Percentiles rank a stretch among this genome's conserved stretches.
Evolutionary conservation across 768 basidiomycete species (phyloP).

Genomic region (Termitomyces sp.): DNA sequence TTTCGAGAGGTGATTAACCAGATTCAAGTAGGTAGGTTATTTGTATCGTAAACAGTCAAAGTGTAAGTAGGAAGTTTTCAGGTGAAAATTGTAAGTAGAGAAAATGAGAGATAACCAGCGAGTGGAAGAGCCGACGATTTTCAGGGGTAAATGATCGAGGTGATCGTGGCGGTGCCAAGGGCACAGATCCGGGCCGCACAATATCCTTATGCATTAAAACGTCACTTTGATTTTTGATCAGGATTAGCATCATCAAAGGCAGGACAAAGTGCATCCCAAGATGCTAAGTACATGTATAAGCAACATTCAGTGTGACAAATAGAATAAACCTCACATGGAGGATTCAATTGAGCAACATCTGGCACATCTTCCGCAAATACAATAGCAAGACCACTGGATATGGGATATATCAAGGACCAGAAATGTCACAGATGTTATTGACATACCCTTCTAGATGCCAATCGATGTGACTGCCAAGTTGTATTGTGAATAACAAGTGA

Average conservation of each 20-base stretch:
- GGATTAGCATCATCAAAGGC: constrained; percentile 10
- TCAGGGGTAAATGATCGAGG: not conserved
- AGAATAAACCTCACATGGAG: not conserved
- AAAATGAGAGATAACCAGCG: not conserved
- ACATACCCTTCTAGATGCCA: constrained; percentile 39
- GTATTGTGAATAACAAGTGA: too few relatives aligned
- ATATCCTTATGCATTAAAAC: too few relatives aligned
- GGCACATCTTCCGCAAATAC: constrained; percentile 33
- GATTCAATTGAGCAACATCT: not conserved
- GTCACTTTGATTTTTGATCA: too few relatives aligned
- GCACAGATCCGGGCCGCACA: too few relatives aligned
- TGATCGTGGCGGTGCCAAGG: not conserved
- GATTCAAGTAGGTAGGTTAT: not conserved
- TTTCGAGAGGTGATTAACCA: not conserved
- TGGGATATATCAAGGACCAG: too few relatives aligned
- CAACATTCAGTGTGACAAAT: not conserved
- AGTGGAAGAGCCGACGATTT: not conserved
- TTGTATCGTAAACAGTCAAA: not conserved
- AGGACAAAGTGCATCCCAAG: constrained; percentile 34
- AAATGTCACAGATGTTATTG: not conserved
- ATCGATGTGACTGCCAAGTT: constrained; percentile 39
- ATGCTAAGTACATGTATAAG: constrained; percentile 8
- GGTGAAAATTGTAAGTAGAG: not conserved
- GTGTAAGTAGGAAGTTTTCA: not conserved
- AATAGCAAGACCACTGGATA: constrained; percentile 29